A percentile compares a stretch with the other conserved stretches of the same genome.
These are phyloP conservation scores for Erysimum cheiranthoides DNA, from an alignment of 345 rosid species.

Conservation along the genomic window DNA sequence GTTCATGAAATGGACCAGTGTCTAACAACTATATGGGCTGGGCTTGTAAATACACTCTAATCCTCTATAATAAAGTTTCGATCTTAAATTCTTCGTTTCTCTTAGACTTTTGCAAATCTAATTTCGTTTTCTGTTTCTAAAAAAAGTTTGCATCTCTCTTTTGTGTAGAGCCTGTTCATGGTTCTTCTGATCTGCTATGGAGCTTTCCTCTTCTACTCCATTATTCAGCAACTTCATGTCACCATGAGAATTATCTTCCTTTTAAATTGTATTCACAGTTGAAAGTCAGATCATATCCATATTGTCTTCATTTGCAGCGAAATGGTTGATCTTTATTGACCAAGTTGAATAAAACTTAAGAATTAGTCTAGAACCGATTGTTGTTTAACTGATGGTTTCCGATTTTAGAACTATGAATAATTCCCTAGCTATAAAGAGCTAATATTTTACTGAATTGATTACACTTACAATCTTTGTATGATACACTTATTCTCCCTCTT, in stretches of 20 bases:
- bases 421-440: neutral
- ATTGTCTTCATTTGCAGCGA: neutral
- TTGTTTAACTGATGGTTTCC: neutral
- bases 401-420: neutral
- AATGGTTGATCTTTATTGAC: neutral
- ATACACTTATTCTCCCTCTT: neutral
- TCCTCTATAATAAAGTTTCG: too few species aligned
- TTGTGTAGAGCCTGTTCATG: constrained; percentile 65
- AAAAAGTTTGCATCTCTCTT: neutral
- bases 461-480: neutral
- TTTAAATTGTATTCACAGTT: neutral
- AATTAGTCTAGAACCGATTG: neutral
- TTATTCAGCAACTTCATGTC: constrained; percentile 66
- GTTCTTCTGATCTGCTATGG: constrained; percentile 58
- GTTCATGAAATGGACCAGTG: neutral
- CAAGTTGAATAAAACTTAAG: too few species aligned
- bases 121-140: neutral
- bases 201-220: constrained; percentile 72
- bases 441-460: constrained; percentile 11
- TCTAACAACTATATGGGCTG: neutral
- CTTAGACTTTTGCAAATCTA: neutral
- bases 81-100: neutral
- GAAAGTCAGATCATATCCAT: neutral
- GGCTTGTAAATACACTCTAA: neutral
- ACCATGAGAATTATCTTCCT: constrained; percentile 67